phyloP scores from a whole-genome alignment of 352 stramenopile species.

The Globisporangium barbulae region DNA sequence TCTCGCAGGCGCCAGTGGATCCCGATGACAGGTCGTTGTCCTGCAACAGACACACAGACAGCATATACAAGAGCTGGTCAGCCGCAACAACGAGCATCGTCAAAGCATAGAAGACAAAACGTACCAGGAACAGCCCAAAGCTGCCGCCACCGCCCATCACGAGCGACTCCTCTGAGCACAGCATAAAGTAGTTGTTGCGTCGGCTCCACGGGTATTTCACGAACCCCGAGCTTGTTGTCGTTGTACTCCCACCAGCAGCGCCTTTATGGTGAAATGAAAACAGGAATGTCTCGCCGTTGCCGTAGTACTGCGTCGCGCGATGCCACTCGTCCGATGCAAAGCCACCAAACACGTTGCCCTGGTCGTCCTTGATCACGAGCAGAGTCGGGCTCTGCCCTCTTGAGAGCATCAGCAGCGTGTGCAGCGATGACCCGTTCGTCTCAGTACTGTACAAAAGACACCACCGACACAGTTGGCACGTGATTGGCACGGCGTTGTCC shows the following conservation, averaged over 20 bases:
- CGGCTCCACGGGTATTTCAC: slow-evolving; percentile 85
- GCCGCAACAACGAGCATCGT: neutral
- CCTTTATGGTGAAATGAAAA: slow-evolving; percentile 71
- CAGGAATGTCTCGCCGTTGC: slow-evolving; percentile 86
- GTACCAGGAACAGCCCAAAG: slow-evolving; percentile 87
- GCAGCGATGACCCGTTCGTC: slow-evolving; percentile 68
- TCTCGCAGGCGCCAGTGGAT: slow-evolving; percentile 85
- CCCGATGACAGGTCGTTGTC: slow-evolving; percentile 83
- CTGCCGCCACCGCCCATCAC: slow-evolving; percentile 88
- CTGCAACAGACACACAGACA: slow-evolving; percentile 26
- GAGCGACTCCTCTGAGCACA: slow-evolving; percentile 88
- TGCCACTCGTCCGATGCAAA: slow-evolving; percentile 82
- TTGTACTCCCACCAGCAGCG: no score
- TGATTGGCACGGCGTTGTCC: slow-evolving; percentile 71
- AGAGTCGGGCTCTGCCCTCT: slow-evolving; percentile 76
- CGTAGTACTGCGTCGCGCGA: slow-evolving; percentile 83
- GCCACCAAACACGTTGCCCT: slow-evolving; percentile 78
- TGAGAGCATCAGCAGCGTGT: slow-evolving; percentile 64
- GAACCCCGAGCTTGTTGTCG: slow-evolving; percentile 29
- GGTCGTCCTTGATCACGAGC: slow-evolving; percentile 75
- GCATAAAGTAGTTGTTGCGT: slow-evolving; percentile 90
- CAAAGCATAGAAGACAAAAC: slow-evolving; percentile 15
- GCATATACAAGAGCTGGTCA: slow-evolving; percentile 6
- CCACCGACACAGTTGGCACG: slow-evolving; percentile 78
- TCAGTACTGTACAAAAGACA: slow-evolving; percentile 80